Evolutionary conservation across 257 asterid species (phyloP).

Genomic region (Anisodus acutangulus): DNA sequence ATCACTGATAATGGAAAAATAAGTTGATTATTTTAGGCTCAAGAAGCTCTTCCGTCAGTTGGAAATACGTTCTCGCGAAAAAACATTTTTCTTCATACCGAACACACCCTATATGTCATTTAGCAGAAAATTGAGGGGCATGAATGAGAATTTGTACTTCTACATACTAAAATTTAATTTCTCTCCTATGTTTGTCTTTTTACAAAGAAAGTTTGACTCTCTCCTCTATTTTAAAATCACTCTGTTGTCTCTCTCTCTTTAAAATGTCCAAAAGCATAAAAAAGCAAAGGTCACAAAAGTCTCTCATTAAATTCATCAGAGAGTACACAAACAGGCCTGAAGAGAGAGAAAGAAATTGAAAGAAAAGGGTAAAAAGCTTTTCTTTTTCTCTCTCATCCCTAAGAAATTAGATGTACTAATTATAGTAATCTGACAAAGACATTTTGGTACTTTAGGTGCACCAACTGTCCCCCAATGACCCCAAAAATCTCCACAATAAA

Average conservation of each 20-base stretch:
- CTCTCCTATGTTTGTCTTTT: conserved; percentile 27
- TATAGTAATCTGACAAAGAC: conserved; percentile 33
- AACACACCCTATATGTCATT: neutral
- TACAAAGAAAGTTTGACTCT: conserved; percentile 32
- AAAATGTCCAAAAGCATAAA: conserved; percentile 37
- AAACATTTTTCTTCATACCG: too few species aligned
- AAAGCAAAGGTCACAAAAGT: conserved; percentile 33
- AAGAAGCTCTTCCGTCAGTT: too few species aligned
- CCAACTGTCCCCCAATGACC: conserved; percentile 45
- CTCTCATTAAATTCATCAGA: conserved; percentile 41
- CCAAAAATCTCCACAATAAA: neutral
- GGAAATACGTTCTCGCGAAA: too few species aligned
- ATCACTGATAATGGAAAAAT: too few species aligned
- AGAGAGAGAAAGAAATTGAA: neutral
- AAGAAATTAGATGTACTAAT: conserved; percentile 24
- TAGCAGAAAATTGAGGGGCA: neutral
- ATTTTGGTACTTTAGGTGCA: conserved; percentile 43
- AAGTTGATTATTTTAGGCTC: too few species aligned
- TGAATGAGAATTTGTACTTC: neutral
- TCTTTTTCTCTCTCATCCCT: neutral
- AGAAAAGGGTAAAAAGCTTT: neutral
- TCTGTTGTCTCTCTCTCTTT: neutral
- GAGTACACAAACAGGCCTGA: neutral
- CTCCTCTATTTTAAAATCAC: conserved; percentile 11
- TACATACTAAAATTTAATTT: neutral